Evolutionary conservation across 352 stramenopile genomes (phyloP).

Genomic region (Phytopythium vexans): DNA sequence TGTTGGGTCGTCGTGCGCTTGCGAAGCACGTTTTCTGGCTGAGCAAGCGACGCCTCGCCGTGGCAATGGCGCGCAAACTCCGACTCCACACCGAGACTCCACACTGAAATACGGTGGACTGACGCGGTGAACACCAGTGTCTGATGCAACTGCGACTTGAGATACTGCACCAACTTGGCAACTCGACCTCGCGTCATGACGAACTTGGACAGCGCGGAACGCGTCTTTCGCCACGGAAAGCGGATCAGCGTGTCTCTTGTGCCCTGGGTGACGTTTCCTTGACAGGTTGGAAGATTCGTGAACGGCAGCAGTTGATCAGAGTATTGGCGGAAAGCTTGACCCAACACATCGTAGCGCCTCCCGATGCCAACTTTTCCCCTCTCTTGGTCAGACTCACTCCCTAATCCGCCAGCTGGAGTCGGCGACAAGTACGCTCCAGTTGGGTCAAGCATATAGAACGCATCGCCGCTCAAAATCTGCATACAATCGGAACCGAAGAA

Average conservation of each 20-base stretch:
- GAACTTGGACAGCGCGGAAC: constrained; percentile 39
- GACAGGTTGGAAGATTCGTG: constrained; percentile 53
- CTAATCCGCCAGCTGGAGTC: not conserved
- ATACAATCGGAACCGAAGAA: constrained; percentile 75
- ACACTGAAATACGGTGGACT: constrained; percentile 54
- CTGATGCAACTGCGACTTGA: constrained; percentile 49
- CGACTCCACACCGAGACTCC: constrained; percentile 63
- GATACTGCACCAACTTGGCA: constrained; percentile 28
- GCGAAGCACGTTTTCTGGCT: constrained; percentile 35
- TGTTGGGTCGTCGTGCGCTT: constrained; percentile 38
- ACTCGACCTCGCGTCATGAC: constrained; percentile 20
- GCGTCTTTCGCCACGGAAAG: constrained; percentile 58
- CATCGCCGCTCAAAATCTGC: constrained; percentile 73
- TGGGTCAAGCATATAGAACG: constrained; percentile 77
- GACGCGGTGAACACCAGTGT: constrained; percentile 69
- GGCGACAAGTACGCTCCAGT: constrained; percentile 41
- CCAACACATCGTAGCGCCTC: constrained; percentile 58
- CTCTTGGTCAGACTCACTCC: constrained; percentile 2
- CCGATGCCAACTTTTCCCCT: constrained; percentile 13
- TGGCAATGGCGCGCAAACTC: constrained; percentile 57
- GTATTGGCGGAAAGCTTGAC: constrained; percentile 62
- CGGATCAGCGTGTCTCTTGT: constrained; percentile 63
- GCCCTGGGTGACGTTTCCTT: constrained; percentile 45
- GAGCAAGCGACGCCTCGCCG: constrained; percentile 40
- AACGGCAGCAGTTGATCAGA: constrained; percentile 76